phyloP scores from a whole-genome alignment of 805 yeast genomes.

The Ogataea wickerhamii region DNA sequence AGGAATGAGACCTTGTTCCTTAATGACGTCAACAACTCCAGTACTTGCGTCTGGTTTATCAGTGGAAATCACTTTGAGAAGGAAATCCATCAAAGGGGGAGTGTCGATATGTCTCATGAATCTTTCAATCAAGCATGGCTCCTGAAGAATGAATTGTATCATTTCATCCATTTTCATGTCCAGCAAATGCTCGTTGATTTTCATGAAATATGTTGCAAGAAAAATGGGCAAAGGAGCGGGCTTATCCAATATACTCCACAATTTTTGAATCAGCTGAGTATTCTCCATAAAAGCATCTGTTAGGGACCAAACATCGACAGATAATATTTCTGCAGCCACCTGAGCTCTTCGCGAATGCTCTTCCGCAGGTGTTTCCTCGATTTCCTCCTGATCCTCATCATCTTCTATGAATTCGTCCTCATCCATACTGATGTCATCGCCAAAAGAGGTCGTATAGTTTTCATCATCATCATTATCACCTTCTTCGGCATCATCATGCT shows the following conservation, averaged over 20 bases:
- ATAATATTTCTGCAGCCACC: conserved; percentile 81
- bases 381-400: conserved; percentile 29
- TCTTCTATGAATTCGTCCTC: conserved; percentile 26
- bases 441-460: conserved; percentile 18
- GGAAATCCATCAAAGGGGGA: conserved; percentile 91
- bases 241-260: conserved; percentile 79
- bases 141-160: conserved; percentile 64
- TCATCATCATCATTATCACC: conserved; percentile 18
- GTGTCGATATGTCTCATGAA: conserved; percentile 85
- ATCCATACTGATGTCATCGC: conserved; percentile 17
- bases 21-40: conserved; percentile 75
- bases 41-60: conserved; percentile 89
- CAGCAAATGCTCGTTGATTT: conserved; percentile 82
- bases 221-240: conserved; percentile 66
- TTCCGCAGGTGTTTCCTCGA: conserved; percentile 34
- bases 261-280: conserved; percentile 54
- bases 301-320: conserved; percentile 91
- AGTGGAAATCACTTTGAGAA: conserved; percentile 84
- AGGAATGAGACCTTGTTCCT: conserved; percentile 70
- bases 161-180: conserved; percentile 86
- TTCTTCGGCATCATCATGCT: conserved; percentile 10
- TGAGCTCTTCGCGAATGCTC: conserved; percentile 45
- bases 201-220: conserved; percentile 85
- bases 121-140: conserved; percentile 68
- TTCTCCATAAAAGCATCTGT: conserved; percentile 87